Evolutionary conservation across 2,329 filamentous ascomycete species (phyloP).

Genomic region (Fusarium sp.): DNA sequence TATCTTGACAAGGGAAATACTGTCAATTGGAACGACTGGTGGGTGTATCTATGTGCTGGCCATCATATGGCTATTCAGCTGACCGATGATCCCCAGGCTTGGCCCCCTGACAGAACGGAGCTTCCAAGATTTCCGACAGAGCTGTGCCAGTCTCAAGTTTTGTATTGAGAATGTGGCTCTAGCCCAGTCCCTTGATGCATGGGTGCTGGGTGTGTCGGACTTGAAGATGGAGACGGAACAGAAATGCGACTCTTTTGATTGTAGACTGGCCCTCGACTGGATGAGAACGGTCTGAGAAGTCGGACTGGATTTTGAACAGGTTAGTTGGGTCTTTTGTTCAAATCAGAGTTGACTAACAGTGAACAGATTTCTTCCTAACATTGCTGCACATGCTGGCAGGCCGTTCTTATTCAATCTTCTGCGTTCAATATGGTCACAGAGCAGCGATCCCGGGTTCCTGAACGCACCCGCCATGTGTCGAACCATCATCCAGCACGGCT

Average conservation of each 20-base stretch:
- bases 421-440: not conserved
- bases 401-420: conserved; percentile 6
- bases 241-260: not conserved
- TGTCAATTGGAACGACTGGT: conserved; percentile 21
- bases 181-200: not conserved
- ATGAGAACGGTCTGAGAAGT: not conserved
- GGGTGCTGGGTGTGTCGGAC: not conserved
- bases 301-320: conserved; percentile 4
- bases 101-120: not conserved
- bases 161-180: not conserved
- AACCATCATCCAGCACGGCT: conserved; percentile 4
- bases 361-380: conserved; percentile 5
- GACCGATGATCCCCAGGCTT: not conserved
- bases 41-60: not conserved
- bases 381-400: not conserved
- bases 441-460: not conserved
- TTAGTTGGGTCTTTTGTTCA: not conserved
- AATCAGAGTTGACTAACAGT: not conserved
- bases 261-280: not conserved
- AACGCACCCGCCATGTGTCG: not conserved
- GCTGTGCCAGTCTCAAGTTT: not conserved
- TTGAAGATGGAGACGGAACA: conserved; percentile 1
- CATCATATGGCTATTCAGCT: not conserved
- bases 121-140: not conserved
- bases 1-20: not conserved